Conservation (phyloP, 805 yeast genomes). For the Teunomyces stri region DNA sequence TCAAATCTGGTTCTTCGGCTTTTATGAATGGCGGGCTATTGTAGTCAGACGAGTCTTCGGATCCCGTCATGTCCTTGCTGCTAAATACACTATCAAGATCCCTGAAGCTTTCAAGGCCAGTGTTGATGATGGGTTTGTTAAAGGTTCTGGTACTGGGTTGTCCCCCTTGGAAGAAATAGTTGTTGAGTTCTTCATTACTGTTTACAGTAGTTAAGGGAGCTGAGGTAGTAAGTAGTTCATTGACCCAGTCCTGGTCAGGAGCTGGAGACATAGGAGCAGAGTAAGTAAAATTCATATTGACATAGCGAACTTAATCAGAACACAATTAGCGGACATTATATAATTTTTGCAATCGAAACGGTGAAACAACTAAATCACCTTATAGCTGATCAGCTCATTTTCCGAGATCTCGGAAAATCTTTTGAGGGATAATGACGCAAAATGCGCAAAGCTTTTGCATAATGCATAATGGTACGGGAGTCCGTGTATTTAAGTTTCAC, state of each 20-base stretch:
- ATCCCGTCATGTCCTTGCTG: constrained; percentile 9
- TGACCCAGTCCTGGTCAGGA: constrained; percentile 18
- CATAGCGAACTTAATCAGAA: background rate
- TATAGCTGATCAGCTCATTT: constrained; percentile 2
- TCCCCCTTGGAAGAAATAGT: background rate
- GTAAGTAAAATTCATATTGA: constrained; percentile 1
- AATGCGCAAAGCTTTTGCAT: background rate
- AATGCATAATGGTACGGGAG: background rate
- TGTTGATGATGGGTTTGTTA: background rate
- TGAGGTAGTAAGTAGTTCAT: constrained; percentile 15
- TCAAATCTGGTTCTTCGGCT: constrained; percentile 4
- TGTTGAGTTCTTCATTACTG: background rate
- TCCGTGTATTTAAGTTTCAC: background rate
- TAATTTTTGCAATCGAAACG: constrained; percentile 1
- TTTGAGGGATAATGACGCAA: background rate
- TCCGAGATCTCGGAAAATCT: constrained; percentile 4
- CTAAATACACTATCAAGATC: constrained; percentile 12
- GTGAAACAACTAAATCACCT: background rate
- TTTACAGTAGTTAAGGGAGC: constrained; percentile 19
- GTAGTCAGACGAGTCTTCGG: constrained; percentile 11
- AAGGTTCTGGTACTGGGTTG: background rate
- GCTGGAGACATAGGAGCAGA: constrained; percentile 5
- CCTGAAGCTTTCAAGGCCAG: background rate
- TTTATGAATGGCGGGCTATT: constrained; percentile 3
- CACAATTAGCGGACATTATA: background rate